phyloP scores from a whole-genome alignment of 2,329 filamentous ascomycete species.

The Dryadomyces quercus-mongolicae region DNA sequence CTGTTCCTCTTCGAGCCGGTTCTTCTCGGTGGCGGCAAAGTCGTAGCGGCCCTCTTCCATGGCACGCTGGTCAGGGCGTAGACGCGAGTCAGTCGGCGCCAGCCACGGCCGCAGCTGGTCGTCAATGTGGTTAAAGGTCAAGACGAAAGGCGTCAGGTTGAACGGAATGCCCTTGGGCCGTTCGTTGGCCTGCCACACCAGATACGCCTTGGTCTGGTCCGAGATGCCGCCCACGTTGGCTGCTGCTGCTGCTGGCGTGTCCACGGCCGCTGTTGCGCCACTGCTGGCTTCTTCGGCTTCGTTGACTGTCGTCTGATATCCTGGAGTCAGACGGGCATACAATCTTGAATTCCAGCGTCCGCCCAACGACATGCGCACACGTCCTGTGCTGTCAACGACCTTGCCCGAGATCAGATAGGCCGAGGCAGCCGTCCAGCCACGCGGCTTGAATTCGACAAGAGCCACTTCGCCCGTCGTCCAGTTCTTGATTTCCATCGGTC shows the following conservation, averaged over 20 bases:
- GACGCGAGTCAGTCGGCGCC: conserved; percentile 85
- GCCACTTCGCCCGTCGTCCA: conserved; percentile 92
- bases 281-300: conserved; percentile 36
- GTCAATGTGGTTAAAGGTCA: conserved; percentile 86
- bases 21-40: conserved; percentile 85
- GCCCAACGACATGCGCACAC: conserved; percentile 77
- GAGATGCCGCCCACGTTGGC: conserved; percentile 37
- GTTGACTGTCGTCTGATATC: conserved; percentile 66
- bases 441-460: conserved; percentile 80
- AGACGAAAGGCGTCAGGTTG: conserved; percentile 90
- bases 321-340: conserved; percentile 84
- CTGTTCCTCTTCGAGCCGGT: conserved; percentile 85
- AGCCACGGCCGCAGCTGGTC: conserved; percentile 67
- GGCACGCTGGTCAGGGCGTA: conserved; percentile 85
- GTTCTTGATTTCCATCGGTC: conserved; percentile 93
- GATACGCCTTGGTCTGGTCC: conserved; percentile 64
- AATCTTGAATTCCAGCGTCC: conserved; percentile 97
- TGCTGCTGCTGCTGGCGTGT: neutral
- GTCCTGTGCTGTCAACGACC: conserved; percentile 66
- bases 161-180: conserved; percentile 82
- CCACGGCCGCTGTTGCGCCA: neutral
- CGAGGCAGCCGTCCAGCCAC: conserved; percentile 89
- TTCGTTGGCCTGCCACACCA: conserved; percentile 83
- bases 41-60: conserved; percentile 99
- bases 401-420: conserved; percentile 84